Percentiles rank a stretch among this genome's conserved stretches.
Conservation (phyloP, 139 green algal genomes). For the Coelastrella sp. region DNA sequence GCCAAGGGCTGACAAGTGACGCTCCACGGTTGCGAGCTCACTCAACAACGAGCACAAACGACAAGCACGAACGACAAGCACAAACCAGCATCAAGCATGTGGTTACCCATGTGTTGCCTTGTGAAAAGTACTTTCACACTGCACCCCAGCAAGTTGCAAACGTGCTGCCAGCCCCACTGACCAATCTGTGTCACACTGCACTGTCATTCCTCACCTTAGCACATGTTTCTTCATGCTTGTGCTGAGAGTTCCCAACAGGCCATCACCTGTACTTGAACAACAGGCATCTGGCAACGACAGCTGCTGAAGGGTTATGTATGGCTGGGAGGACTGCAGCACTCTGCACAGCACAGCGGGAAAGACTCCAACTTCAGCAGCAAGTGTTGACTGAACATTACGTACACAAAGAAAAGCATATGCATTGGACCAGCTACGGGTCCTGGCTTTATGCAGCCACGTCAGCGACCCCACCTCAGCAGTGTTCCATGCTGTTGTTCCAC, state of each 20-base stretch:
- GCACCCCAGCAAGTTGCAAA: not conserved
- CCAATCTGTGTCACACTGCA: not conserved
- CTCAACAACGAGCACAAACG: too few species aligned
- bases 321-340: not conserved
- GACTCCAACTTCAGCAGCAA: not conserved
- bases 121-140: not conserved
- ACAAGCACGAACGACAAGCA: too few species aligned
- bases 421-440: too few species aligned
- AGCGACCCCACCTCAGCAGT: too few species aligned
- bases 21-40: too few species aligned
- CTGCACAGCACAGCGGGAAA: not conserved
- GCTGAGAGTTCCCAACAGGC: constrained; percentile 13
- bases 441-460: too few species aligned
- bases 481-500: too few species aligned
- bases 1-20: too few species aligned
- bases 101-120: too few species aligned
- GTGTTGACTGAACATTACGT: not conserved
- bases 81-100: too few species aligned
- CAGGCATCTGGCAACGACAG: not conserved
- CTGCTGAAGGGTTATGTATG: not conserved
- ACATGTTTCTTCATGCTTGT: not conserved
- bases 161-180: not conserved
- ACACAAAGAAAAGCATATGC: not conserved
- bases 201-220: not conserved
- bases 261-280: not conserved